These are phyloP conservation scores for Coniferiporia weirii DNA, from an alignment of 1,284 basidiomycete species.

Conservation along the genomic window DNA sequence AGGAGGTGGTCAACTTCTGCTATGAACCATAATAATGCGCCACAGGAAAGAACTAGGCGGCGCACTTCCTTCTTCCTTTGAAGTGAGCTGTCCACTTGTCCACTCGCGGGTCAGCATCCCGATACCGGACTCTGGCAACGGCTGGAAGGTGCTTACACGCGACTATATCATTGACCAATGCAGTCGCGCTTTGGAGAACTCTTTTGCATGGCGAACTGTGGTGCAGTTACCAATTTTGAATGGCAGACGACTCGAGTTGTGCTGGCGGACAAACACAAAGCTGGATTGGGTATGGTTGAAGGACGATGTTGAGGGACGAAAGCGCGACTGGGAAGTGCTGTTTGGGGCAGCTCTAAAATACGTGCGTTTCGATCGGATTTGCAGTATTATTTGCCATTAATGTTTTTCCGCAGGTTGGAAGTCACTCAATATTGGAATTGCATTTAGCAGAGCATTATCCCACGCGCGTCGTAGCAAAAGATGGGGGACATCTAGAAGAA, in stretches of 20 bases:
- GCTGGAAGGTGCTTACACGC: conserved; percentile 22
- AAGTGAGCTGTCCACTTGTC: conserved; percentile 42
- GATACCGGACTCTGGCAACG: conserved; percentile 44
- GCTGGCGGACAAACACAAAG: conserved; percentile 67
- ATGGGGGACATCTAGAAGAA: conserved; percentile 55
- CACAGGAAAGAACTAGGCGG: conserved; percentile 58
- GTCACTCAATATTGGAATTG: conserved; percentile 62
- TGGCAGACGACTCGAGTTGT: conserved; percentile 64
- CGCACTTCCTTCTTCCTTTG: conserved; percentile 38
- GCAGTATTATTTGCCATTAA: conserved; percentile 2
- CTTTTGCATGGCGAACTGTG: conserved; percentile 58
- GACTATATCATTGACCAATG: conserved; percentile 38
- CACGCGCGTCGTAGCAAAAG: conserved; percentile 46
- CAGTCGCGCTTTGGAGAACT: conserved; percentile 43
- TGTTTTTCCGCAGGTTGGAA: conserved; percentile 35
- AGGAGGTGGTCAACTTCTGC: conserved; percentile 18
- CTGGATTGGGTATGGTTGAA: conserved; percentile 81
- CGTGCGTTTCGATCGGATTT: conserved; percentile 33
- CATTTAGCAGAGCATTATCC: conserved; percentile 64
- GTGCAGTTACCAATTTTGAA: conserved; percentile 46
- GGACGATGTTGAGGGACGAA: conserved; percentile 53
- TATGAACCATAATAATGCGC: not conserved
- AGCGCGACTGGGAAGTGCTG: conserved; percentile 68
- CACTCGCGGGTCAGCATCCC: conserved; percentile 62
- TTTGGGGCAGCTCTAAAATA: conserved; percentile 67